A percentile compares a stretch with the other conserved stretches of the same genome.
phyloP scores from a whole-genome alignment of 768 basidiomycete genomes.

The Pleurotus sapidus region DNA sequence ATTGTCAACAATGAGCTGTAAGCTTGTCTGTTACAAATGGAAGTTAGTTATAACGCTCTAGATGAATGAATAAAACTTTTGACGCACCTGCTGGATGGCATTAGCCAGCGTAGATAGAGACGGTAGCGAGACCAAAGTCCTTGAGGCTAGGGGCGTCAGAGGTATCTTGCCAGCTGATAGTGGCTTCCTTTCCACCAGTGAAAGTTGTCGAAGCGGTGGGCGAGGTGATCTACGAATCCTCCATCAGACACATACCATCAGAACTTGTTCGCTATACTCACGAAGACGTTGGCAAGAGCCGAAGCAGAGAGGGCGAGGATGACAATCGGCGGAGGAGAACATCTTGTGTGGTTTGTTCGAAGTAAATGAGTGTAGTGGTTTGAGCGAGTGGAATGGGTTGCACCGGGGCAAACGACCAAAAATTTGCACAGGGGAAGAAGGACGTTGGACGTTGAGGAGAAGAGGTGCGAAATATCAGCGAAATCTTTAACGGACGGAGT shows the following conservation, averaged over 20 bases:
- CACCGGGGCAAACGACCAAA: conserved; percentile 17
- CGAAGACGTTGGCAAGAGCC: conserved; percentile 55
- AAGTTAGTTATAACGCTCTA: background rate
- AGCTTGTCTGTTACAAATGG: conserved; percentile 36
- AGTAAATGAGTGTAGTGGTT: conserved; percentile 10
- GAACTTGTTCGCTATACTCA: conserved; percentile 18
- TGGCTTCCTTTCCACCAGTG: conserved; percentile 45
- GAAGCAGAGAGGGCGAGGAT: conserved; percentile 51
- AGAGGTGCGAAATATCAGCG: background rate
- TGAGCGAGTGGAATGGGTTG: conserved; percentile 34
- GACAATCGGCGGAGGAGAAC: conserved; percentile 47
- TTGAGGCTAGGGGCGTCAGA: conserved; percentile 42
- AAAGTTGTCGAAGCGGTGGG: conserved; percentile 47
- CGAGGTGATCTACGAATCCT: conserved; percentile 45
- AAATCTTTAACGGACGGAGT: conserved; percentile 8
- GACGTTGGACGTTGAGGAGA: background rate
- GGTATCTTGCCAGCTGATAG: conserved; percentile 61
- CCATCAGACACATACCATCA: too few species aligned
- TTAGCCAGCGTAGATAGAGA: conserved; percentile 69
- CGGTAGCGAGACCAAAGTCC: conserved; percentile 45
- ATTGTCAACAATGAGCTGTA: conserved; percentile 48
- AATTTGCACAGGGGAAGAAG: conserved; percentile 1
- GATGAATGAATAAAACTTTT: background rate
- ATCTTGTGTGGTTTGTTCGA: conserved; percentile 30
- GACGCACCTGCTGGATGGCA: conserved; percentile 53